These are phyloP conservation scores for Pleomassaria siparia DNA, from an alignment of 2,329 filamentous ascomycete genomes.

Conservation along the genomic window DNA sequence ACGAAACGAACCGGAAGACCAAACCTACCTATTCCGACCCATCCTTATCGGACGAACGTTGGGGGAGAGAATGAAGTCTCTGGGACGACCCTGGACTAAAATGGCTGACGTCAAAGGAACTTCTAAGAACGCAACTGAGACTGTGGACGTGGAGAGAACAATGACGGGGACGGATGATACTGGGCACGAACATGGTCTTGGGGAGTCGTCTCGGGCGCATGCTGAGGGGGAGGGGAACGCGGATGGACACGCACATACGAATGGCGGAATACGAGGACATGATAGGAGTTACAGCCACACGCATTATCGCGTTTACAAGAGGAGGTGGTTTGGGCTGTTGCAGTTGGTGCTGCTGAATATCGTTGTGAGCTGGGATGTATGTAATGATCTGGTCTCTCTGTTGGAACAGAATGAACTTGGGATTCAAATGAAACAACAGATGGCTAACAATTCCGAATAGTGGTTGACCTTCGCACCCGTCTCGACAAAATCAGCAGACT, in stretches of 20 bases:
- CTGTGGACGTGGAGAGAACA: constrained; percentile 7
- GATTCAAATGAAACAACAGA: too few species aligned
- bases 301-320: constrained; percentile 67
- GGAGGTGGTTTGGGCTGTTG: constrained; percentile 83
- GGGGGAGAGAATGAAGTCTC: too few species aligned
- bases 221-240: not conserved
- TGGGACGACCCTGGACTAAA: constrained; percentile 17
- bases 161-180: not conserved
- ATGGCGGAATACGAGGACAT: constrained; percentile 6
- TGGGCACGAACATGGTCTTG: too few species aligned
- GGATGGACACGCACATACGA: not conserved
- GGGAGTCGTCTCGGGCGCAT: too few species aligned
- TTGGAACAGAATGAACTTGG: constrained; percentile 5
- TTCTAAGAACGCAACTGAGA: constrained; percentile 17
- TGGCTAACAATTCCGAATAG: too few species aligned
- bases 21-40: too few species aligned
- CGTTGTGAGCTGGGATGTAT: constrained; percentile 91
- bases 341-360: constrained; percentile 89
- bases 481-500: constrained; percentile 69
- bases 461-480: constrained; percentile 93
- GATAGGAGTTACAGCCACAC: constrained; percentile 29
- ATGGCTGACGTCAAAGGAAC: constrained; percentile 22
- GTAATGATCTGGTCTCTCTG: constrained; percentile 42
- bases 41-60: too few species aligned
- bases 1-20: too few species aligned